phyloP scores from a whole-genome alignment of 2,329 filamentous ascomycete species.

The Aureobasidium sp. region DNA sequence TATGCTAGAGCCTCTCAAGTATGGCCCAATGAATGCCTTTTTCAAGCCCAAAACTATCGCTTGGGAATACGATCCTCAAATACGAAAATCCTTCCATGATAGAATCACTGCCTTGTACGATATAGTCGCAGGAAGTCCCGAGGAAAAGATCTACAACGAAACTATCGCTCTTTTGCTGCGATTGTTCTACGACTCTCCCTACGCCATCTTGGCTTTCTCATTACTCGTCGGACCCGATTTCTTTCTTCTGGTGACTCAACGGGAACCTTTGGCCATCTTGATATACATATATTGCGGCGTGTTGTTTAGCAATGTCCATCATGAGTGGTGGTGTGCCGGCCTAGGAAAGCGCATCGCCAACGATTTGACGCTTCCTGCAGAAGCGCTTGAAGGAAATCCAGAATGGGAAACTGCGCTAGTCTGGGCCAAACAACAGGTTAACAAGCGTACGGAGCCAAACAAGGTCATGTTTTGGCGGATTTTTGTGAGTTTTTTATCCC shows the following conservation, averaged over 20 bases:
- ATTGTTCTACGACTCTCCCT: not conserved
- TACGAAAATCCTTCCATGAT: not conserved
- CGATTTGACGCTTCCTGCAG: not conserved
- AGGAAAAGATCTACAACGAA: not conserved
- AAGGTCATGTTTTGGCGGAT: not conserved
- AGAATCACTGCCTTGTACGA: not conserved
- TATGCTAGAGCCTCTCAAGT: not conserved
- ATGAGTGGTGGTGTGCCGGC: slow-evolving; percentile 3
- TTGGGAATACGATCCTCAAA: slow-evolving; percentile 1
- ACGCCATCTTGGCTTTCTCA: not conserved
- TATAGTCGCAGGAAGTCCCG: not conserved
- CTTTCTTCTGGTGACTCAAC: not conserved
- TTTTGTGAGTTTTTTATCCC: not conserved
- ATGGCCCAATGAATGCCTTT: not conserved
- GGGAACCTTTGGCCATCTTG: not conserved
- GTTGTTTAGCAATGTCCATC: not conserved
- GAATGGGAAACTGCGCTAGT: not conserved
- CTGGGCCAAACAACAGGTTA: slow-evolving; percentile 3
- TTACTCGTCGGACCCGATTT: slow-evolving; percentile 8
- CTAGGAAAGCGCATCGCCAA: not conserved
- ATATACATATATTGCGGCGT: slow-evolving; percentile 8
- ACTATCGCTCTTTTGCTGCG: not conserved
- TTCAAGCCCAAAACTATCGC: not conserved
- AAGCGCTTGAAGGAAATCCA: not conserved
- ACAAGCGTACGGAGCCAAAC: not conserved